Conservation (phyloP, 1,139 yeast species). For the Yamadazyma atlantica region DNA sequence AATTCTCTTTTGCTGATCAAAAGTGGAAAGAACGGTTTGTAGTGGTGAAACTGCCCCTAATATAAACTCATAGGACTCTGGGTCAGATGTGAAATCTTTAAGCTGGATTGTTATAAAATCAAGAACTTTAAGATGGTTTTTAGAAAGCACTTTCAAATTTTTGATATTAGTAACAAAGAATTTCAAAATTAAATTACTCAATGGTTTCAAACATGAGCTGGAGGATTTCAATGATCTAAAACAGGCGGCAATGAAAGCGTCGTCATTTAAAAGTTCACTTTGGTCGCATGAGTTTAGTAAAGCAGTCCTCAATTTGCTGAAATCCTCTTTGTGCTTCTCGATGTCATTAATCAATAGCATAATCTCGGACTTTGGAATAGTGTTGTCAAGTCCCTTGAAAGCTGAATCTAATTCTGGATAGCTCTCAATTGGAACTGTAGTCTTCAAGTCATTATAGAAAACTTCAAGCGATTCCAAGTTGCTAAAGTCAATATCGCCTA, state of each 20-base stretch:
- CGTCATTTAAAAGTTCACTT: no score
- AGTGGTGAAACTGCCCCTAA: conserved; percentile 6
- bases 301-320: background rate
- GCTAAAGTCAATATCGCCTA: background rate
- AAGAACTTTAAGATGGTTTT: conserved; percentile 20
- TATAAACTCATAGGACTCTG: background rate
- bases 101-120: conserved; percentile 22
- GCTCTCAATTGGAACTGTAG: background rate
- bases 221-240: background rate
- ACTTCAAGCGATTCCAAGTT: background rate
- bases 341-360: background rate
- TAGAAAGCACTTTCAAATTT: conserved; percentile 13
- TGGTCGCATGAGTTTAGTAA: background rate
- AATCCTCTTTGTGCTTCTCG: background rate
- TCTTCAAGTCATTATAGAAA: conserved; percentile 1
- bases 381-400: background rate
- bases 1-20: conserved; percentile 27
- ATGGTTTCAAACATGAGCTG: background rate
- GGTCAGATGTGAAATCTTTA: conserved; percentile 8
- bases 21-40: conserved; percentile 11
- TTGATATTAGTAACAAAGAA: conserved; percentile 3
- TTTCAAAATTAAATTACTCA: conserved; percentile 1
- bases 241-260: no score
- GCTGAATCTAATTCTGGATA: background rate
- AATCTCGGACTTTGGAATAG: background rate